Evolutionary conservation across 352 stramenopile genomes (phyloP).

Genomic region (Phytophthora cajani): DNA sequence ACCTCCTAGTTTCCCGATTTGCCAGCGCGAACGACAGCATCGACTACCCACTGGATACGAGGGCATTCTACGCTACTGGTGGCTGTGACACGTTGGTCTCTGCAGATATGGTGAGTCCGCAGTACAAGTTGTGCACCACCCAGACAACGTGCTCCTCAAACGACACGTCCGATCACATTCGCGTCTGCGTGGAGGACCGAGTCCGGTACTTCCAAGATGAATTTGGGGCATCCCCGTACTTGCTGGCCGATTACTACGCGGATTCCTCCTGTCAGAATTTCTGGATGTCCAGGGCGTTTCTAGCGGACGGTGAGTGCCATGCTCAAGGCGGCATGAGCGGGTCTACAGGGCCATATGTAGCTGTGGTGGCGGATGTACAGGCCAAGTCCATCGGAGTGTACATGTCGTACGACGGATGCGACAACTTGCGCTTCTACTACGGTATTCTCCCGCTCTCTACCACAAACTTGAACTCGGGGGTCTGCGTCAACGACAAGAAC

Average conservation of each 20-base stretch:
- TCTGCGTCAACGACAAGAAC: not conserved
- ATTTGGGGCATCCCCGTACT: not conserved
- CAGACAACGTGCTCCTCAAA: not conserved
- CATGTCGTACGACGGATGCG: not conserved
- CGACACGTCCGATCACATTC: not conserved
- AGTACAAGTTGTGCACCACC: not conserved
- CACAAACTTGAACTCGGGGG: not conserved
- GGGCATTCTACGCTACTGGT: not conserved
- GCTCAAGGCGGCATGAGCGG: not conserved
- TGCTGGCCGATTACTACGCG: not conserved
- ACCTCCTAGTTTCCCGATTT: not conserved
- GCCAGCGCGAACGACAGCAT: not conserved
- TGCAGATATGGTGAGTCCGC: not conserved
- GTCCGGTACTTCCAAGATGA: not conserved
- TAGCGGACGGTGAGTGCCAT: not conserved
- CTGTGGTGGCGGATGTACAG: not conserved
- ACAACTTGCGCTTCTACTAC: constrained; percentile 1
- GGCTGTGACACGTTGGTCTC: not conserved
- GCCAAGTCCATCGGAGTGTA: not conserved
- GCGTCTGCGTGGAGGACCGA: not conserved
- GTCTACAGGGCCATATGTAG: not conserved
- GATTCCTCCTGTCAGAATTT: not conserved
- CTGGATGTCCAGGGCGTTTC: not conserved
- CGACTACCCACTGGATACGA: not conserved
- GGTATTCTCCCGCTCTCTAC: not conserved